Evolutionary conservation across 2,329 filamentous ascomycete genomes (phyloP).

Genomic region (Cercospora berteroae): DNA sequence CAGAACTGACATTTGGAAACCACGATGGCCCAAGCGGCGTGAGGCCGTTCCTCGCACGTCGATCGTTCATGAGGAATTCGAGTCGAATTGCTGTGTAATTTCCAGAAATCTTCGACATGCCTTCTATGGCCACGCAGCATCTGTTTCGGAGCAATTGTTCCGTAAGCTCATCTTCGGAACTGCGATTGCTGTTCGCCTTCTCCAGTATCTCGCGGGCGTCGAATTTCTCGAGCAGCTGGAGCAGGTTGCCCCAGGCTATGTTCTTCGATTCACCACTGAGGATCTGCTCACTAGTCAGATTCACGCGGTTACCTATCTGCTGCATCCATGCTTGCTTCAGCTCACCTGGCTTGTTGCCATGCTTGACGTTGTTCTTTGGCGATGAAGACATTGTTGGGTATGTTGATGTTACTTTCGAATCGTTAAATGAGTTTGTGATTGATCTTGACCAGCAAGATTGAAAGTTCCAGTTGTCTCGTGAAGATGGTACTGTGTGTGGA

Average conservation of each 20-base stretch:
- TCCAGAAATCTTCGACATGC: neutral
- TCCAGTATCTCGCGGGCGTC: neutral
- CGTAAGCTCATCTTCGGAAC: neutral
- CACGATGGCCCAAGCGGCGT: neutral
- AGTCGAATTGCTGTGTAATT: neutral
- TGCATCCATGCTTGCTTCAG: neutral
- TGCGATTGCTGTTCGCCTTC: neutral
- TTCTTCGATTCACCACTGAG: neutral
- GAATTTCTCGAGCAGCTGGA: neutral
- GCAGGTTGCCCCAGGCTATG: neutral
- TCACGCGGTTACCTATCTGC: neutral
- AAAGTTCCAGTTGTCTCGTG: neutral
- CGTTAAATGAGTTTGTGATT: neutral
- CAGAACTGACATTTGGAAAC: neutral
- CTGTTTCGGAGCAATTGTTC: neutral
- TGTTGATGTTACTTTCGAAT: neutral
- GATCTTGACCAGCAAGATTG: neutral
- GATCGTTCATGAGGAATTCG: neutral
- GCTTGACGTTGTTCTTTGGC: neutral
- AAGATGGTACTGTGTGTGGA: neutral
- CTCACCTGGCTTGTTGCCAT: neutral
- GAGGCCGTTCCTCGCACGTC: neutral
- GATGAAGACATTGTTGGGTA: neutral
- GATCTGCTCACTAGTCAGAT: neutral
- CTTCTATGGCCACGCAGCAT: neutral